Conservation (phyloP, 352 stramenopile species). For the Blastocystis sp. region DNA sequence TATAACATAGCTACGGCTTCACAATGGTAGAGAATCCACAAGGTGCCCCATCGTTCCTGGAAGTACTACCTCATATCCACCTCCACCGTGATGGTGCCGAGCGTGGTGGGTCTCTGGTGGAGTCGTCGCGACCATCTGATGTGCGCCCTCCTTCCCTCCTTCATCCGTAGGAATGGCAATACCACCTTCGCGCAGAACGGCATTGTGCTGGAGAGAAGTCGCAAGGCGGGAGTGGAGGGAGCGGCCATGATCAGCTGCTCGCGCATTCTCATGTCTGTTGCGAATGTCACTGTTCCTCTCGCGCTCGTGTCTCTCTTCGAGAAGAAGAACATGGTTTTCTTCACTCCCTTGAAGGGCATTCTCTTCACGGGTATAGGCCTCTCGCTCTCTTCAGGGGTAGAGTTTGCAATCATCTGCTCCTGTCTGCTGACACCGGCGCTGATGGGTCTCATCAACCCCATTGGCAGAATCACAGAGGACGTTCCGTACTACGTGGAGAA, state of each 20-base stretch:
- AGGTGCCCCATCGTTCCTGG: conserved; percentile 64
- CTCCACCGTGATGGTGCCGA: conserved; percentile 49
- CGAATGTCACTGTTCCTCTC: conserved; percentile 57
- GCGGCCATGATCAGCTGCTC: neutral
- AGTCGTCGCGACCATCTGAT: conserved; percentile 55
- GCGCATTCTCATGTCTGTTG: conserved; percentile 27
- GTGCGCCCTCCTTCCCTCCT: neutral
- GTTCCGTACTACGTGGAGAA: neutral
- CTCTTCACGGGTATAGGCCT: conserved; percentile 33
- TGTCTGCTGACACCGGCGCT: conserved; percentile 38
- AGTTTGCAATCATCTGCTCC: conserved; percentile 50
- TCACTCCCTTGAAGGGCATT: conserved; percentile 56
- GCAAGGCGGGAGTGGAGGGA: conserved; percentile 39
- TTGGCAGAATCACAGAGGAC: conserved; percentile 30
- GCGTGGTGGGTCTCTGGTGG: conserved; percentile 40
- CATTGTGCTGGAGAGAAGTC: conserved; percentile 40
- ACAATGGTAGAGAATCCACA: conserved; percentile 55
- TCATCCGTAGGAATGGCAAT: conserved; percentile 30
- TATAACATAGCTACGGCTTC: neutral
- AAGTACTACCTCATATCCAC: conserved; percentile 51
- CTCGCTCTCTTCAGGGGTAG: neutral
- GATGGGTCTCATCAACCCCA: conserved; percentile 48
- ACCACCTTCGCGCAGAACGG: conserved; percentile 23
- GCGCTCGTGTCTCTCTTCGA: conserved; percentile 45
- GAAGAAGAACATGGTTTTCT: conserved; percentile 52